Evolutionary conservation across 805 yeast species (phyloP).

Genomic region (Ogataea siamensis): DNA sequence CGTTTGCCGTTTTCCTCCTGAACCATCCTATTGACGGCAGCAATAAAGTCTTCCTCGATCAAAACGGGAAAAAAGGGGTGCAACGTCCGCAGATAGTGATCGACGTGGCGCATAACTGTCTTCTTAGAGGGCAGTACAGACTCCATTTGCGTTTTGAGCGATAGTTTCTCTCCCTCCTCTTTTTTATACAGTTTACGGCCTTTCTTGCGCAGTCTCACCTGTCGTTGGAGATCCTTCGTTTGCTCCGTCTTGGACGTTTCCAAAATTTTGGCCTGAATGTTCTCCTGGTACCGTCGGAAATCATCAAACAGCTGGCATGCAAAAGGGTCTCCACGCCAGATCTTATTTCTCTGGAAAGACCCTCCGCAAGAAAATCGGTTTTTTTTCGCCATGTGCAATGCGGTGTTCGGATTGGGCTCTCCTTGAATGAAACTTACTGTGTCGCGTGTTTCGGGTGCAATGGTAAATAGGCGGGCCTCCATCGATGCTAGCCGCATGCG

Average conservation of each 20-base stretch:
- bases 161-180: constrained; percentile 4
- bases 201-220: constrained; percentile 8
- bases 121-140: constrained; percentile 29
- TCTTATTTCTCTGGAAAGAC: constrained; percentile 14
- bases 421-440: constrained; percentile 14
- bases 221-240: constrained; percentile 4
- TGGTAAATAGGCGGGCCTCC: constrained; percentile 8
- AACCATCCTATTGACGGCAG: constrained; percentile 36
- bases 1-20: constrained; percentile 7
- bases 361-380: constrained; percentile 21
- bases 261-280: background rate
- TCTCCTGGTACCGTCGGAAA: constrained; percentile 3
- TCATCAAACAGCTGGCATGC: constrained; percentile 14
- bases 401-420: constrained; percentile 9
- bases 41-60: constrained; percentile 40
- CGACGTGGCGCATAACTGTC: constrained; percentile 38
- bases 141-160: constrained; percentile 12
- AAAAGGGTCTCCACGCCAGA: constrained; percentile 23
- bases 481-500: constrained; percentile 6
- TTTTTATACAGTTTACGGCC: background rate
- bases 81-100: constrained; percentile 37
- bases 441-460: constrained; percentile 5
- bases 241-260: background rate
- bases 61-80: constrained; percentile 49
- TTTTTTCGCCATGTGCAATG: constrained; percentile 20